These are phyloP conservation scores for Coprinopsis marcescibilis DNA, from an alignment of 768 basidiomycete species.

Conservation along the genomic window DNA sequence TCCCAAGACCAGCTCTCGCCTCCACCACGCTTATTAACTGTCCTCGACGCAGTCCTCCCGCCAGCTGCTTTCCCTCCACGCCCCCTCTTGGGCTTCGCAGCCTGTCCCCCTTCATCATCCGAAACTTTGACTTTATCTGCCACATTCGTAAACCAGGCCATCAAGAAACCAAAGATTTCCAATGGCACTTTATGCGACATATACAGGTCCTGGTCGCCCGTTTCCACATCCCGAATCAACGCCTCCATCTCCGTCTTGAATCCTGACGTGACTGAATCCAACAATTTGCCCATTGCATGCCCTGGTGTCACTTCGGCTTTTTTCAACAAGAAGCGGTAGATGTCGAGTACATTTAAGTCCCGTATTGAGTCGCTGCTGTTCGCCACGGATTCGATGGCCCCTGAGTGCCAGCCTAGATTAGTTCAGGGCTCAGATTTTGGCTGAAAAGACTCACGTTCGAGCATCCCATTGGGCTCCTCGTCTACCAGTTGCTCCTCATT, in stretches of 20 bases:
- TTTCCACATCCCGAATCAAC: slow-evolving; percentile 61
- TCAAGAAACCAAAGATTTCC: slow-evolving; percentile 88
- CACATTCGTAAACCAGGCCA: slow-evolving; percentile 85
- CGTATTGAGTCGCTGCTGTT: slow-evolving; percentile 68
- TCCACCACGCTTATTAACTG: slow-evolving; percentile 39
- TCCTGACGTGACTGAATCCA: slow-evolving; percentile 81
- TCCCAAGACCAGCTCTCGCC: slow-evolving; percentile 69
- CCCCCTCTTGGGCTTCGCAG: slow-evolving; percentile 48
- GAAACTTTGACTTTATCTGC: slow-evolving; percentile 70
- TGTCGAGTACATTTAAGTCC: slow-evolving; percentile 69
- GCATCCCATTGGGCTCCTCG: too few species aligned
- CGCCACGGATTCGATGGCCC: slow-evolving; percentile 77
- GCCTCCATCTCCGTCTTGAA: slow-evolving; percentile 69
- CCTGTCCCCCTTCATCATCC: slow-evolving; percentile 40
- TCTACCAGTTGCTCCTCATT: too few species aligned
- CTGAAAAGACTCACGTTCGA: slow-evolving; percentile 12
- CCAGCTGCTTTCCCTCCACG: slow-evolving; percentile 51
- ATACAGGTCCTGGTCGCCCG: slow-evolving; percentile 58
- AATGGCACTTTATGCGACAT: slow-evolving; percentile 65
- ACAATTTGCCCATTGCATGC: slow-evolving; percentile 70
- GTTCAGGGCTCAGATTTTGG: too few species aligned
- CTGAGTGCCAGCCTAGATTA: too few species aligned
- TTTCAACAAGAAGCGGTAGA: slow-evolving; percentile 79
- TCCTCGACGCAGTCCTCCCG: slow-evolving; percentile 24
- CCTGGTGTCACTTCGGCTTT: slow-evolving; percentile 57